Evolutionary conservation across 2,329 filamentous ascomycete genomes (phyloP).

Genomic region (Alternaria sp.): DNA sequence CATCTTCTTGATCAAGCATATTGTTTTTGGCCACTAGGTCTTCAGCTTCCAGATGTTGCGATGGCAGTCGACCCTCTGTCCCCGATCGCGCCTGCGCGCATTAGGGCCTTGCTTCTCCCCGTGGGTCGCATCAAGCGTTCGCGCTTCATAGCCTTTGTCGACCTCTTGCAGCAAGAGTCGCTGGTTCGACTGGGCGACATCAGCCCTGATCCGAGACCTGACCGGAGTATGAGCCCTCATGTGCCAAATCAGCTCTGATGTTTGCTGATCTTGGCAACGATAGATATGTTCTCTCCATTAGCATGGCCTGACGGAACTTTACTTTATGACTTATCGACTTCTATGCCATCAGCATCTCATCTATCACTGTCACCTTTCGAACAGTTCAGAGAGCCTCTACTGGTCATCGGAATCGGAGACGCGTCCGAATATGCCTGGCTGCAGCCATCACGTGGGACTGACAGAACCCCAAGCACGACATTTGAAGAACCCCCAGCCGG

Average conservation of each 20-base stretch:
- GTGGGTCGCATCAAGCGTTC: slow-evolving; percentile 84
- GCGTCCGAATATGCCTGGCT: slow-evolving; percentile 65
- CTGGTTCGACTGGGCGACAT: slow-evolving; percentile 85
- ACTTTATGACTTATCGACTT: slow-evolving; percentile 85
- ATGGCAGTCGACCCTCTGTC: slow-evolving; percentile 91
- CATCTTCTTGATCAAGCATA: slow-evolving; percentile 15
- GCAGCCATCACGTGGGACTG: slow-evolving; percentile 51
- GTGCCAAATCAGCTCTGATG: slow-evolving; percentile 19
- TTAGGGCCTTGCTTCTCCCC: slow-evolving; percentile 86
- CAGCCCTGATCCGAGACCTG: slow-evolving; percentile 81
- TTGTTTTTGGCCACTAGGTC: slow-evolving; percentile 25
- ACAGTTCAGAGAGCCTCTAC: slow-evolving; percentile 81
- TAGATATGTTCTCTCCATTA: slow-evolving; percentile 92
- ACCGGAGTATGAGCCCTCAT: slow-evolving; percentile 72
- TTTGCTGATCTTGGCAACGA: slow-evolving; percentile 40
- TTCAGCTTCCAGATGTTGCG: slow-evolving; percentile 56
- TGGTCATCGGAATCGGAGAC: slow-evolving; percentile 85
- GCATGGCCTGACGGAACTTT: slow-evolving; percentile 86
- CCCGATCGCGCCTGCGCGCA: slow-evolving; percentile 83
- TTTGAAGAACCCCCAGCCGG: slow-evolving; percentile 19
- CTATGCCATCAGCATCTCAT: slow-evolving; percentile 79
- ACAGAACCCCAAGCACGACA: slow-evolving; percentile 10
- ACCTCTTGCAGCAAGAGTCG: slow-evolving; percentile 78
- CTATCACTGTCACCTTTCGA: slow-evolving; percentile 87
- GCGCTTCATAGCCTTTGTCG: slow-evolving; percentile 79